Evolutionary conservation across 2,329 filamentous ascomycete species (phyloP).

Genomic region (Bipolaris zeicola): DNA sequence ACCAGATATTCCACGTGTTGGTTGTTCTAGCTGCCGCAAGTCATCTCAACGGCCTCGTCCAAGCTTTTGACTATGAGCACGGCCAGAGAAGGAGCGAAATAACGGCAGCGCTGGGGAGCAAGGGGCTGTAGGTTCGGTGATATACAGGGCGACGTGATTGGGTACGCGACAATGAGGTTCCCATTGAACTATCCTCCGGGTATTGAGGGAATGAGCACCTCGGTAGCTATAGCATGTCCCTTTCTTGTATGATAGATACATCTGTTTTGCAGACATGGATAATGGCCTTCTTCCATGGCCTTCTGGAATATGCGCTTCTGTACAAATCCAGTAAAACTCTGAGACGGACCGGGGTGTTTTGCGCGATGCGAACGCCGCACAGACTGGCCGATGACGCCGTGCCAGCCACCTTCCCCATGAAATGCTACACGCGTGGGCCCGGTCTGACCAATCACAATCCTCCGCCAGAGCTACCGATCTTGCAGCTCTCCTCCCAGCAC

Average conservation of each 20-base stretch:
- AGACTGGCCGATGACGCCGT: constrained; percentile 35
- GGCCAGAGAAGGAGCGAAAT: constrained; percentile 41
- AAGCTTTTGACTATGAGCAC: constrained; percentile 87
- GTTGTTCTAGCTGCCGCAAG: constrained; percentile 81
- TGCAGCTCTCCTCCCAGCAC: constrained; percentile 31
- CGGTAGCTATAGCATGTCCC: no score
- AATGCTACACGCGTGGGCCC: constrained; percentile 9
- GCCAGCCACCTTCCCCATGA: constrained; percentile 23
- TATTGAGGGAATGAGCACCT: not conserved
- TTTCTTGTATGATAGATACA: no score
- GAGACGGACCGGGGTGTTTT: constrained; percentile 9
- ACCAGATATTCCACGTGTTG: constrained; percentile 94
- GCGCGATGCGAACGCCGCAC: constrained; percentile 11
- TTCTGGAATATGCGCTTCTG: constrained; percentile 3
- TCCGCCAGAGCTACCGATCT: constrained; percentile 40
- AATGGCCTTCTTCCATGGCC: not conserved
- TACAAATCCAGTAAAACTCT: not conserved
- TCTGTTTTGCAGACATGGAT: not conserved
- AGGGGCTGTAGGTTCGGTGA: not conserved
- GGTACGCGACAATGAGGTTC: not conserved
- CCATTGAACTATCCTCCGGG: not conserved
- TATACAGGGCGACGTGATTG: not conserved
- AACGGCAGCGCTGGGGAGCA: constrained; percentile 3
- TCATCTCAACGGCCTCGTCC: constrained; percentile 80
- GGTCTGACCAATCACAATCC: constrained; percentile 30